A percentile compares a stretch with the other conserved stretches of the same genome.
Conservation (phyloP, 305 asterid genomes). For the Fraxinus albicans region DNA sequence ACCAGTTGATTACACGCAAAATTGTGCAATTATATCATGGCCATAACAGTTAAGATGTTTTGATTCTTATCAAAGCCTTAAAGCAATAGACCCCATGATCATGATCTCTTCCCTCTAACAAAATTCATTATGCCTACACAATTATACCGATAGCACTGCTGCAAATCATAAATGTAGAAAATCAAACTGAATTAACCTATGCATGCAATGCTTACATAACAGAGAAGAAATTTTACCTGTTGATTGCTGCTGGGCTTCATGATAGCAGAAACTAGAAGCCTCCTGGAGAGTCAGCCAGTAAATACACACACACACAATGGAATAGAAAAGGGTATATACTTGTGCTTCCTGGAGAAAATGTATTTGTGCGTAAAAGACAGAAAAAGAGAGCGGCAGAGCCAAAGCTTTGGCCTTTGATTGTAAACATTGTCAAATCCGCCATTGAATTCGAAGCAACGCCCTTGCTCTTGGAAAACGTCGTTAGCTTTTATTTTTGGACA, state of each 20-base stretch:
- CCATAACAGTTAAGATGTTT: constrained; percentile 19
- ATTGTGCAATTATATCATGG: background rate
- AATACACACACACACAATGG: background rate
- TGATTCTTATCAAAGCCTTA: constrained; percentile 12
- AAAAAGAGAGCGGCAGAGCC: constrained; percentile 18
- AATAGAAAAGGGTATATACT: constrained; percentile 19
- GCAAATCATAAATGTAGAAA: constrained; percentile 2
- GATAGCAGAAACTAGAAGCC: constrained; percentile 22
- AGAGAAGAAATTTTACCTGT: constrained; percentile 17
- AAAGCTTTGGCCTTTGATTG: constrained; percentile 22
- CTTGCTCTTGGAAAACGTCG: no score
- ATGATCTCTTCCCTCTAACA: background rate
- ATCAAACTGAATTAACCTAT: constrained; percentile 23
- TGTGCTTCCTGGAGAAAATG: constrained; percentile 20
- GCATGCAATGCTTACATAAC: background rate
- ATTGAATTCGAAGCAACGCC: constrained; percentile 8
- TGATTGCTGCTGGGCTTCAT: constrained; percentile 39
- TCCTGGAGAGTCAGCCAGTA: constrained; percentile 15
- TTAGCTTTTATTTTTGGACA: no score
- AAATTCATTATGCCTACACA: background rate
- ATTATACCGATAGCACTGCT: background rate
- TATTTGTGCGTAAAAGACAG: constrained; percentile 19
- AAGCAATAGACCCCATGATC: background rate
- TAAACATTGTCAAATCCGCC: constrained; percentile 44
- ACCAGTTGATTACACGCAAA: constrained; percentile 9